These are phyloP conservation scores for Alternaria triticimaculans DNA, from an alignment of 2,329 filamentous ascomycete species.

Conservation along the genomic window DNA sequence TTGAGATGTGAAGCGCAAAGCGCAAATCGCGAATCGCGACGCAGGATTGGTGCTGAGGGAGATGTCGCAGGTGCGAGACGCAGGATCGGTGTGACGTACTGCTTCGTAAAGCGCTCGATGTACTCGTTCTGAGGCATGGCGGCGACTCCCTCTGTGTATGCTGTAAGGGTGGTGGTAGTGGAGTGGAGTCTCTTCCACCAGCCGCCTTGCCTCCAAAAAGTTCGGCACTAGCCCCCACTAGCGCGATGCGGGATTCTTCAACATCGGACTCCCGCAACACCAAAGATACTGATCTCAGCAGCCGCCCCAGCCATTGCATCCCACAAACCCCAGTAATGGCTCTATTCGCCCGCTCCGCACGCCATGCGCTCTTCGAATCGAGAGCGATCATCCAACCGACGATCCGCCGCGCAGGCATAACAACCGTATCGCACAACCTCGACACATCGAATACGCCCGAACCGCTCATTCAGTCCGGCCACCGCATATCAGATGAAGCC, in stretches of 20 bases:
- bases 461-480: constrained; percentile 58
- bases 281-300: constrained; percentile 10
- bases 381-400: constrained; percentile 59
- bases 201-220: constrained; percentile 32
- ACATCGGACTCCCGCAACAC: constrained; percentile 25
- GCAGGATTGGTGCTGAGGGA: neutral
- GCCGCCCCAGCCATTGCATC: constrained; percentile 23
- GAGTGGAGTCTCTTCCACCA: constrained; percentile 14
- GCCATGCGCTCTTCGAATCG: constrained; percentile 69
- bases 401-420: constrained; percentile 58
- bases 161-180: constrained; percentile 9
- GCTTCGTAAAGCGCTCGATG: constrained; percentile 76
- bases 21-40: neutral
- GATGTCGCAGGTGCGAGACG: neutral
- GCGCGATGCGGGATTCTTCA: constrained; percentile 24
- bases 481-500: constrained; percentile 36
- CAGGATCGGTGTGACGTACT: constrained; percentile 48
- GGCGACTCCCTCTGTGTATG: constrained; percentile 18
- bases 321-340: constrained; percentile 29
- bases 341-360: constrained; percentile 61
- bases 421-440: constrained; percentile 51
- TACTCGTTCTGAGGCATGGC: constrained; percentile 80
- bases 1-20: neutral
- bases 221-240: constrained; percentile 25
- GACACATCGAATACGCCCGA: constrained; percentile 46